Evolutionary conservation across 805 yeast species (phyloP).

Genomic region (Groenewaldozyma salmanticensis): DNA sequence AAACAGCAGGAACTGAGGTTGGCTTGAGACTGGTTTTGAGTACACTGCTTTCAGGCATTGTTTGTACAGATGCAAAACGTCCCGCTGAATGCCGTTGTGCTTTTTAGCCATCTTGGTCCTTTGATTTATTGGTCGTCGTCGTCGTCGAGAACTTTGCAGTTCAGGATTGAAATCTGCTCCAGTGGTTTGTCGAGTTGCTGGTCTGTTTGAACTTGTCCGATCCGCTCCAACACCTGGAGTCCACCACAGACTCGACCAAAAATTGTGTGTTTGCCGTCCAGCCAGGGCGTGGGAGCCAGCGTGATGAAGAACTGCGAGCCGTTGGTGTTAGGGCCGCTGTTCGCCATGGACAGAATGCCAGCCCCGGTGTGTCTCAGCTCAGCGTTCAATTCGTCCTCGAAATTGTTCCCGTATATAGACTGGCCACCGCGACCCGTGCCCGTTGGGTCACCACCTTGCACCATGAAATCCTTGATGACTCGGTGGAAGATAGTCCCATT

Average conservation of each 20-base stretch:
- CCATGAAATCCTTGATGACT: constrained; percentile 36
- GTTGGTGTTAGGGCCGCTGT: constrained; percentile 51
- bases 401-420: constrained; percentile 34
- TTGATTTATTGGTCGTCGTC: not conserved
- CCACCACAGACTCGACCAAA: constrained; percentile 42
- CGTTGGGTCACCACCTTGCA: constrained; percentile 39
- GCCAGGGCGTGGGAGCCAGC: constrained; percentile 26
- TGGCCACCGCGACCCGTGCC: constrained; percentile 38
- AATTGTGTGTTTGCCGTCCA: constrained; percentile 41
- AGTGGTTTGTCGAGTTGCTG: not conserved
- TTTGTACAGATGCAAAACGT: constrained; percentile 39
- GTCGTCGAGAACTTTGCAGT: not conserved
- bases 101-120: not conserved
- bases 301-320: constrained; percentile 52
- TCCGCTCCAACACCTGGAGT: constrained; percentile 18
- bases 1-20: constrained; percentile 35
- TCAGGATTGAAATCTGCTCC: not conserved
- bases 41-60: constrained; percentile 36
- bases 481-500: constrained; percentile 32
- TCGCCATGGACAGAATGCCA: constrained; percentile 43
- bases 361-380: not conserved
- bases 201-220: constrained; percentile 25
- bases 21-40: constrained; percentile 40
- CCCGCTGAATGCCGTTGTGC: not conserved
- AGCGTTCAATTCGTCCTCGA: constrained; percentile 32